Evolutionary conservation across 106 monocot genomes (phyloP).

Genomic region (Apostasia shenzhenica): DNA sequence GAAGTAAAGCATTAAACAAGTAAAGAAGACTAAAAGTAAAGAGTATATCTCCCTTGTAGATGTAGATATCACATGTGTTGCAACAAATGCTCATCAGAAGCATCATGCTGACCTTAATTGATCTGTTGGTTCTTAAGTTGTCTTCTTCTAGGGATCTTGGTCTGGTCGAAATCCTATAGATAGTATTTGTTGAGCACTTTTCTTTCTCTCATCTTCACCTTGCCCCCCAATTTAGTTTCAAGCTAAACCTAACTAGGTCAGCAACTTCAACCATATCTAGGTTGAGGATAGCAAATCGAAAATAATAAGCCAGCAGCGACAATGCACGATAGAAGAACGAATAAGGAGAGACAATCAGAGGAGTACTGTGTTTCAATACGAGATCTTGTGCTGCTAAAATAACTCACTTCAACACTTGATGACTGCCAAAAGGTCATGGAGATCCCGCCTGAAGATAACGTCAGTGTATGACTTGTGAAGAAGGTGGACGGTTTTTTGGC

Average conservation of each 20-base stretch:
- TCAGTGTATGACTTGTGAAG: too few relatives aligned
- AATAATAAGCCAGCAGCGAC: too few relatives aligned
- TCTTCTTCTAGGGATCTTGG: conserved; percentile 78
- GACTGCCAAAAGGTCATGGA: too few relatives aligned
- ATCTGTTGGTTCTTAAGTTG: conserved; percentile 95
- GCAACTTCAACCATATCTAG: too few relatives aligned
- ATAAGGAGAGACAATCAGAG: too few relatives aligned
- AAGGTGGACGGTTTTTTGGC: too few relatives aligned
- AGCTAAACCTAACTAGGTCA: background rate
- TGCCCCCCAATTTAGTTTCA: background rate
- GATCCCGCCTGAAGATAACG: too few relatives aligned
- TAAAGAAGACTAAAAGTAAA: background rate
- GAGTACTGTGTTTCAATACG: too few relatives aligned
- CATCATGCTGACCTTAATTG: conserved; percentile 83
- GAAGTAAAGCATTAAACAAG: background rate
- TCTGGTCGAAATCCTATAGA: conserved; percentile 95
- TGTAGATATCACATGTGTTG: conserved; percentile 83
- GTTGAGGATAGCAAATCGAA: too few relatives aligned
- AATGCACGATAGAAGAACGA: too few relatives aligned
- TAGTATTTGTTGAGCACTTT: conserved; percentile 97
- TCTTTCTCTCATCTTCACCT: conserved; percentile 70
- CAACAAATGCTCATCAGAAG: conserved; percentile 96
- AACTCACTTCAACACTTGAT: too few relatives aligned
- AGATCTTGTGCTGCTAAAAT: too few relatives aligned
- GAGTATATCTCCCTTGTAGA: conserved; percentile 84